Conservation (phyloP, 2,329 filamentous ascomycete genomes). For the Huntiella omanensis region DNA sequence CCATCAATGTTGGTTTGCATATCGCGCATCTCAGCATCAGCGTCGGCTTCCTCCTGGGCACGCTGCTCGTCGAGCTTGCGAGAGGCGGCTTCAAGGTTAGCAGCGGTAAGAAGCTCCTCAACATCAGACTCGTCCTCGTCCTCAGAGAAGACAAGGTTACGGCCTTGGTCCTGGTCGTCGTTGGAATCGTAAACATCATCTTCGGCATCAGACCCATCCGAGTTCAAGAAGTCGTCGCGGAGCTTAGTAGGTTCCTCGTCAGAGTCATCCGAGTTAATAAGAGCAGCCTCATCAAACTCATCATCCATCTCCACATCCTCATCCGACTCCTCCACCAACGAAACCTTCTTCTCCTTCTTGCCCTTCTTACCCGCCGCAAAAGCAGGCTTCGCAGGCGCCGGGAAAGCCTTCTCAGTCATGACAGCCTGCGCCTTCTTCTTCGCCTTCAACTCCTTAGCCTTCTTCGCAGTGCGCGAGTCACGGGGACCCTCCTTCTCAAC, state of each 20-base stretch:
- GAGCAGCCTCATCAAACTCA: conserved; percentile 20
- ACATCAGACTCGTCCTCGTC: conserved; percentile 78
- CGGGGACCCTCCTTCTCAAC: conserved; percentile 19
- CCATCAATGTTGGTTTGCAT: conserved; percentile 86
- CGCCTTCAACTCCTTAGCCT: conserved; percentile 16
- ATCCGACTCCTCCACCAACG: conserved; percentile 18
- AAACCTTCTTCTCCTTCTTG: conserved; percentile 17
- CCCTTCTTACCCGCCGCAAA: conserved; percentile 19
- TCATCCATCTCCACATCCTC: conserved; percentile 25
- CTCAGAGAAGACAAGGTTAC: conserved; percentile 72
- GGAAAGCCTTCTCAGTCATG: conserved; percentile 13
- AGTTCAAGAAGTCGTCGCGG: conserved; percentile 36
- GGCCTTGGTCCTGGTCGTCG: conserved; percentile 32
- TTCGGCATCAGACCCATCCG: conserved; percentile 19
- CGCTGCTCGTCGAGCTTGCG: conserved; percentile 62
- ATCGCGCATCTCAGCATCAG: conserved; percentile 70
- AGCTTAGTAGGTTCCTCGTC: conserved; percentile 24
- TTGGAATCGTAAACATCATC: conserved; percentile 58
- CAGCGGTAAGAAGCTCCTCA: conserved; percentile 80
- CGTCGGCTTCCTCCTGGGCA: conserved; percentile 63
- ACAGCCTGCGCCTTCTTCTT: conserved; percentile 19
- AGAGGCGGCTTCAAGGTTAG: conserved; percentile 87
- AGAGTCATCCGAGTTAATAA: conserved; percentile 26
- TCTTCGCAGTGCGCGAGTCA: conserved; percentile 17
- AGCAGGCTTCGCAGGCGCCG: conserved; percentile 16